phyloP scores from a whole-genome alignment of 176 grass and related monocot species.

The Paspalum notatum region DNA sequence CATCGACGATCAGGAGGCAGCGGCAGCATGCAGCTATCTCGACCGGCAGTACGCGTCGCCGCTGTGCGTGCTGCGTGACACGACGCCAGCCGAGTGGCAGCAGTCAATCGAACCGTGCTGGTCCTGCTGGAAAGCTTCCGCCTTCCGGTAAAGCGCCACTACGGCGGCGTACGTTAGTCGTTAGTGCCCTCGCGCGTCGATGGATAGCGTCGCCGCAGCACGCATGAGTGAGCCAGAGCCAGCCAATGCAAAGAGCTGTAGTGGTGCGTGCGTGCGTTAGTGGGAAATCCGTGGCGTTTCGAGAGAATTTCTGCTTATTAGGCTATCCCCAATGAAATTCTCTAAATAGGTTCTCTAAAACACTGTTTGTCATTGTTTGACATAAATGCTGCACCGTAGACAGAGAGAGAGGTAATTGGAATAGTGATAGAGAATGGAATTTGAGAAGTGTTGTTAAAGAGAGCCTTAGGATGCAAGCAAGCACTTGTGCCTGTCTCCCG shows the following conservation, averaged over 20 bases:
- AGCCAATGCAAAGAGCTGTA: too few species aligned
- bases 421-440: too few species aligned
- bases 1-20: too few species aligned
- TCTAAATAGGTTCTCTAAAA: too few species aligned
- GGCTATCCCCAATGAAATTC: background rate
- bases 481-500: background rate
- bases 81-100: background rate
- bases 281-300: background rate
- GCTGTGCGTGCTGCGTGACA: background rate
- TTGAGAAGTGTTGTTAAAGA: too few species aligned
- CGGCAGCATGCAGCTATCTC: too few species aligned
- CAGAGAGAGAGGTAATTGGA: too few species aligned
- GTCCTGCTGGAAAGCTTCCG: background rate
- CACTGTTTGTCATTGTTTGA: too few species aligned
- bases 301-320: background rate
- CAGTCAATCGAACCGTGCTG: background rate
- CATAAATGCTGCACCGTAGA: too few species aligned
- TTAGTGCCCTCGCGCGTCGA: too few species aligned
- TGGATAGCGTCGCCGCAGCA: background rate
- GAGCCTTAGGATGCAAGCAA: too few species aligned
- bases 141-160: conserved; percentile 21
- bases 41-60: background rate
- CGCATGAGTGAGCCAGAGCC: background rate
- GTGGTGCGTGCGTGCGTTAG: background rate
- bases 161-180: background rate